A percentile compares a stretch with the other conserved stretches of the same genome.
Evolutionary conservation across 73 alveolate species (phyloP).

Genomic region (Diophrys sp.): DNA sequence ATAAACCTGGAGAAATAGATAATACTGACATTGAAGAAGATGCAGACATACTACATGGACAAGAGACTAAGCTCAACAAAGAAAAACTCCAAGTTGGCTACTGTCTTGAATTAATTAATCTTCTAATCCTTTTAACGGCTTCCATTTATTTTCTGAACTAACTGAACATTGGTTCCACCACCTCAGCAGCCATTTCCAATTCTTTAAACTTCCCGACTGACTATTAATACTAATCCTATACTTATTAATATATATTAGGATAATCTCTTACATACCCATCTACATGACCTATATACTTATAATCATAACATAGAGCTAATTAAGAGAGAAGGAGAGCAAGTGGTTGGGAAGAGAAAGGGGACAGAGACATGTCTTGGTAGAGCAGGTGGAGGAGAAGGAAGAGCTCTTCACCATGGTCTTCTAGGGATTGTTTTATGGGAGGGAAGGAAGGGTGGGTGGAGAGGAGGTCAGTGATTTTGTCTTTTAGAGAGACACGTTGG

Average conservation of each 20-base stretch:
- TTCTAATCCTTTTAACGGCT: no score
- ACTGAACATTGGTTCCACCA: constrained; percentile 25
- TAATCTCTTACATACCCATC: constrained; percentile 39
- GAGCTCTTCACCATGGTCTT: neutral
- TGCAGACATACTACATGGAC: no score
- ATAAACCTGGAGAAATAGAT: no score
- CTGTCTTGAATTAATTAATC: no score
- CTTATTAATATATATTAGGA: neutral
- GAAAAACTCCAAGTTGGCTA: no score
- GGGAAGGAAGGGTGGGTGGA: neutral
- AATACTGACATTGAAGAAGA: no score
- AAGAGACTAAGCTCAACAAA: no score
- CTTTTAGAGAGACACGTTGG: neutral
- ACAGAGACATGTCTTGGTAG: constrained; percentile 61
- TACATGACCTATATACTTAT: constrained; percentile 28
- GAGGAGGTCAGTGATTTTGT: neutral
- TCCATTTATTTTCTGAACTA: no score
- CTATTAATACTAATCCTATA: constrained; percentile 11
- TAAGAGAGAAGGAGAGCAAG: constrained; percentile 7
- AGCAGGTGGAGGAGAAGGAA: constrained; percentile 45
- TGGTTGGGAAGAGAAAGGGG: constrained; percentile 10
- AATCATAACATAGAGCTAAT: constrained; percentile 18
- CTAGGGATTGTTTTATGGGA: neutral
- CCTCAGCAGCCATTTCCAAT: neutral
- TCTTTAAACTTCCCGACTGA: neutral